Conservation (phyloP, 2,329 filamentous ascomycete species). For the Fusarium graminum region DNA sequence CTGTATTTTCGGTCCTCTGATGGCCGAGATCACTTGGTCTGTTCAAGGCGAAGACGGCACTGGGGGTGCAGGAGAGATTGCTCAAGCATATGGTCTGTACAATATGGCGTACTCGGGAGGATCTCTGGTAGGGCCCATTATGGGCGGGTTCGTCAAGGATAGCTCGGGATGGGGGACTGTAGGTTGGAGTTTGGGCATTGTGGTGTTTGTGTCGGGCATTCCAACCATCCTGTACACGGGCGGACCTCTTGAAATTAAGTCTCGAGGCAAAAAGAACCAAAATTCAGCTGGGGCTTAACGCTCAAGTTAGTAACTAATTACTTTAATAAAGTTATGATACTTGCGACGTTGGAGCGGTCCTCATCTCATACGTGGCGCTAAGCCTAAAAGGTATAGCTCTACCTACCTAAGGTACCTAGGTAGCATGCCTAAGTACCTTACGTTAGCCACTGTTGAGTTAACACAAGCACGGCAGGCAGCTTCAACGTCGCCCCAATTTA, state of each 20-base stretch:
- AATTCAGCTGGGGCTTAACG: neutral
- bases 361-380: constrained; percentile 27
- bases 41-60: constrained; percentile 44
- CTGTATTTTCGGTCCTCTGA: constrained; percentile 53
- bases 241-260: constrained; percentile 41
- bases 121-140: constrained; percentile 51
- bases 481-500: neutral
- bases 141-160: constrained; percentile 54
- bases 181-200: constrained; percentile 51
- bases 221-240: constrained; percentile 50
- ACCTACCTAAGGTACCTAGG: neutral
- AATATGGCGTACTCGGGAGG: constrained; percentile 54
- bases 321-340: neutral
- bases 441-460: too few species aligned
- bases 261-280: constrained; percentile 45
- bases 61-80: constrained; percentile 49
- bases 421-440: too few species aligned
- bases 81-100: constrained; percentile 54
- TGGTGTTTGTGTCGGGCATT: constrained; percentile 49
- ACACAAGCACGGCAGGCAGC: constrained; percentile 13
- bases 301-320: neutral
- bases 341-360: neutral
- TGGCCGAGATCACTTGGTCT: constrained; percentile 55
- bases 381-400: constrained; percentile 31
- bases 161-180: constrained; percentile 52